A percentile compares a stretch with the other conserved stretches of the same genome.
Conservation (phyloP, 148 eudicot species). For the Arctostaphylos glauca region DNA sequence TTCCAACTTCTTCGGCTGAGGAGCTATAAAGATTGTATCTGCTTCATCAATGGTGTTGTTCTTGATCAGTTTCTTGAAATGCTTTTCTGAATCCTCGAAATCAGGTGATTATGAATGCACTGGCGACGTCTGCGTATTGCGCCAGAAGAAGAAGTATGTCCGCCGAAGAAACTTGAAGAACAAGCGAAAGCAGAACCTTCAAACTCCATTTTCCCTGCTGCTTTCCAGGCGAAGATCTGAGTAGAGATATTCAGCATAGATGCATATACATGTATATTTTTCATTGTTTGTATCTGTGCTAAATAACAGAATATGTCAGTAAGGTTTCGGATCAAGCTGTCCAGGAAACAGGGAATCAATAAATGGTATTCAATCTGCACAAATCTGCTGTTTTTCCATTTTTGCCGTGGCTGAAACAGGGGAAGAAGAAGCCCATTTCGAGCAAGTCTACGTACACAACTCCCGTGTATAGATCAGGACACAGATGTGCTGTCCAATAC, state of each 20-base stretch:
- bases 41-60: not conserved
- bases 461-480: no score
- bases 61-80: not conserved
- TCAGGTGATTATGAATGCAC: not conserved
- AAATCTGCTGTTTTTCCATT: not conserved
- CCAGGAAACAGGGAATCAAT: not conserved
- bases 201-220: not conserved
- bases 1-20: not conserved
- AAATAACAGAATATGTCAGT: not conserved
- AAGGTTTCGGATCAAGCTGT: not conserved
- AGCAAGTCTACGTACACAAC: no score
- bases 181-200: slow-evolving; percentile 2
- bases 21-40: not conserved
- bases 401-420: not conserved
- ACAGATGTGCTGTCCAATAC: no score
- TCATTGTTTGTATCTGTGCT: not conserved
- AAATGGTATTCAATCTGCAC: not conserved
- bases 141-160: not conserved
- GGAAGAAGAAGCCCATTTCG: not conserved
- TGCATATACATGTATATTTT: not conserved
- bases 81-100: not conserved
- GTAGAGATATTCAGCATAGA: not conserved
- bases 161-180: not conserved
- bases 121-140: slow-evolving; percentile 12
- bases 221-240: slow-evolving; percentile 9